These are phyloP conservation scores for Fragaria vesca DNA, from an alignment of 306 rosid genomes.

Conservation along the genomic window DNA sequence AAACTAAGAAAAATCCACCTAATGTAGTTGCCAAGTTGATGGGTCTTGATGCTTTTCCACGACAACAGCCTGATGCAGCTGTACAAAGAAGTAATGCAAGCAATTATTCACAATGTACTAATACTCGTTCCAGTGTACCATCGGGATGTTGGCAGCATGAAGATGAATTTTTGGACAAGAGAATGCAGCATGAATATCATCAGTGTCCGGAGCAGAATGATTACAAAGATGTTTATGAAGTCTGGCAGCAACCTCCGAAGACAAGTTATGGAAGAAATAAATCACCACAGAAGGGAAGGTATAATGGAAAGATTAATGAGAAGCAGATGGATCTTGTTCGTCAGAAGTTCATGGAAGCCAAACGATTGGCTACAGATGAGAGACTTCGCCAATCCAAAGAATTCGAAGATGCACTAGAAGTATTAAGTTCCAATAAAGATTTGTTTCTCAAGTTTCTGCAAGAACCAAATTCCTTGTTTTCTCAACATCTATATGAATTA, in stretches of 20 bases:
- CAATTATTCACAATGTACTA: conserved; percentile 41
- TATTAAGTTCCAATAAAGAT: conserved; percentile 78
- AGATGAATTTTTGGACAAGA: conserved; percentile 48
- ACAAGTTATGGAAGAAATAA: conserved; percentile 47
- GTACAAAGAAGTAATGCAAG: conserved; percentile 50
- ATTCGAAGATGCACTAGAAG: conserved; percentile 76
- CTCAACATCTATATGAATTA: conserved; percentile 53
- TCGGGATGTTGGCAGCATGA: conserved; percentile 49
- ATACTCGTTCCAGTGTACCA: conserved; percentile 45
- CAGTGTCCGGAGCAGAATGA: conserved; percentile 41
- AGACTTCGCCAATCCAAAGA: conserved; percentile 63
- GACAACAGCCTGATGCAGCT: conserved; percentile 46
- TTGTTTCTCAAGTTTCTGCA: conserved; percentile 63
- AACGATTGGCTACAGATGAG: conserved; percentile 62
- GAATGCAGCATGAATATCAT: conserved; percentile 47
- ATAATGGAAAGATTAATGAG: conserved; percentile 45
- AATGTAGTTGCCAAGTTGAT: conserved; percentile 90
- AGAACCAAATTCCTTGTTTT: conserved; percentile 49
- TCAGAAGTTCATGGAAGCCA: conserved; percentile 72
- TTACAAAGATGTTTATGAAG: conserved; percentile 59
- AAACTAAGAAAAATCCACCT: conserved; percentile 55
- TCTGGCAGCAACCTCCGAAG: conserved; percentile 68
- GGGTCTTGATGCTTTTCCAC: conserved; percentile 85
- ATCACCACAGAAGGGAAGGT: conserved; percentile 61
- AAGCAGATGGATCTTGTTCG: conserved; percentile 69